Base-by-base conservation (phyloP, 768 basidiomycete species). In the Termitomyces sp. region DNA sequence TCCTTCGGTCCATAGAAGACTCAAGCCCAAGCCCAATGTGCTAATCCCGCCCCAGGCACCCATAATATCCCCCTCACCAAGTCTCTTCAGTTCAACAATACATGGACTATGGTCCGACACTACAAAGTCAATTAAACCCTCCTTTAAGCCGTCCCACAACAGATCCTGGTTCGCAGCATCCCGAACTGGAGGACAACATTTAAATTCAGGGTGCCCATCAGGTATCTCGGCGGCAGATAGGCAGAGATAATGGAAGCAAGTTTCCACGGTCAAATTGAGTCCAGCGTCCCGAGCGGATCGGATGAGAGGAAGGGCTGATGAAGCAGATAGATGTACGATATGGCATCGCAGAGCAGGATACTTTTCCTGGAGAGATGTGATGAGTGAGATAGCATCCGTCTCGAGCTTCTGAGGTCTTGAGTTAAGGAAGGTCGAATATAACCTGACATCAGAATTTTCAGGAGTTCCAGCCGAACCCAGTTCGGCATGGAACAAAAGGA, bases 31-130 rank as follows among this genome's bases (percentile, higher is more conserved):
- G 3, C 96, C 96, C 29, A 99, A 81, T 5, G 92, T 88, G 63
- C 89, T 91, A 64, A 99, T 92, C 0, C 96, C 96, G 46, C 96
- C 96, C 96, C 96, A 98, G 0, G 96, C 92, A 25, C 77, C 73
- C 88, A 97, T 91, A 63, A 98, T 80, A 68, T 95, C 83, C 1
- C 94, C 92, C 47, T 83, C 81, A 34, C 88, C 87, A 40, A 87
- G 72, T 62, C 82, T 83, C 78, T 98, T 99, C 61, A 99, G 77
- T 66, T 87, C 86, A 29, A 84, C 76, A 12, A 91, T 80, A 73
- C 96, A 98, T 15, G 96, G 96, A 64, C 92, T 95, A 71, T 99
- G 96, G 75, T 99, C 96, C 57, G 94, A 96, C 7, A 98, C 95
- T 57, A 98, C 87, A 69, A 83, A 95, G 74, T 97, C 93, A 66